phyloP scores from a whole-genome alignment of 768 basidiomycete genomes.

The Auricularia auricula-judae region DNA sequence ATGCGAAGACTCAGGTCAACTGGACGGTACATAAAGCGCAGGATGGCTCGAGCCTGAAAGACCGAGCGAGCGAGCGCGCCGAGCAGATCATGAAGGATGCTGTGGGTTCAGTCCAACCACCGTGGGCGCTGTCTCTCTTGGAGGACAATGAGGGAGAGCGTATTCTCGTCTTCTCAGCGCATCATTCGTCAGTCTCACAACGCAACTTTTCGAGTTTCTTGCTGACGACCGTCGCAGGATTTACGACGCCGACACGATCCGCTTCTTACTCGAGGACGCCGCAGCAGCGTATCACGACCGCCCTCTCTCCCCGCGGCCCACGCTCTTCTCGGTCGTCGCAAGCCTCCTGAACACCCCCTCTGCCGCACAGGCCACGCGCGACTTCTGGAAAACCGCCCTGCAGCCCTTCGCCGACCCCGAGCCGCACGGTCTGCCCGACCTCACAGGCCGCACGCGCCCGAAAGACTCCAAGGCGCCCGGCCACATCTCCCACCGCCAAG shows the following conservation, averaged over 20 bases:
- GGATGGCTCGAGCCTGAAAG: neutral
- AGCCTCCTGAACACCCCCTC: neutral
- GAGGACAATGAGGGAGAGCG: neutral
- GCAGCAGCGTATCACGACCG: neutral
- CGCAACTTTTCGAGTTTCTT: neutral
- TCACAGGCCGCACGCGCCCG: neutral
- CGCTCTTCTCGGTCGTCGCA: neutral
- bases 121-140: neutral
- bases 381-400: neutral
- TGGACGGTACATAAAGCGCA: neutral
- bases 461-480: neutral
- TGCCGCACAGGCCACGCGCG: neutral
- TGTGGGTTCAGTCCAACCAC: neutral
- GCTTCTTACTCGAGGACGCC: neutral
- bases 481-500: neutral
- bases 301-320: neutral
- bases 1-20: neutral
- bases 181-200: neutral
- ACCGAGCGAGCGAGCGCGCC: neutral
- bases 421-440: neutral
- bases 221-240: neutral
- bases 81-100: neutral
- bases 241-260: neutral
- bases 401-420: neutral
- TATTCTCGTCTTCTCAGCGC: neutral